Percentiles rank a stretch among this genome's conserved stretches.
Evolutionary conservation across 2,329 filamentous ascomycete genomes (phyloP).

Genomic region (Lasiodiplodia hormozganensis): DNA sequence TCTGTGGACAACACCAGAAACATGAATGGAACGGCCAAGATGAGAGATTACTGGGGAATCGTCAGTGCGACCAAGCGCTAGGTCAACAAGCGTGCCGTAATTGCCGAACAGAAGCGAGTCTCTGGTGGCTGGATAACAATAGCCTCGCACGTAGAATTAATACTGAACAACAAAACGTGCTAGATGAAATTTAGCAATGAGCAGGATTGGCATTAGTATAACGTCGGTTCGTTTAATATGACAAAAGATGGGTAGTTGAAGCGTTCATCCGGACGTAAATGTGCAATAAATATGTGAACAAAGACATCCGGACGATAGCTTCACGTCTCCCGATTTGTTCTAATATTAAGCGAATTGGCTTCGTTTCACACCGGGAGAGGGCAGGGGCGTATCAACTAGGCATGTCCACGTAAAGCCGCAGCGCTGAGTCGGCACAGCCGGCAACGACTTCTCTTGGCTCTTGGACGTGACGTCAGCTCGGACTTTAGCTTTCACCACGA

Average conservation of each 20-base stretch:
- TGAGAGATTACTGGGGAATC: background rate
- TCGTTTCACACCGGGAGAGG: background rate
- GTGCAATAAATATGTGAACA: too few species aligned
- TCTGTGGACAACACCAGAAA: background rate
- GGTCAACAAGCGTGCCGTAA: background rate
- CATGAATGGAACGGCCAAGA: background rate
- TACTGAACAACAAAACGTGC: background rate
- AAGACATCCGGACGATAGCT: too few species aligned
- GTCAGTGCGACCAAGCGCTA: background rate
- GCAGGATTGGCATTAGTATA: too few species aligned
- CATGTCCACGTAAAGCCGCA: conserved; percentile 8
- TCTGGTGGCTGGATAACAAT: background rate
- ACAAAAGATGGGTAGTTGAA: too few species aligned
- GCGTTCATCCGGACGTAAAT: too few species aligned
- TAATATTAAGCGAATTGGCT: too few species aligned
- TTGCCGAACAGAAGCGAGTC: conserved; percentile 1
- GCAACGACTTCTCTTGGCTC: conserved; percentile 2
- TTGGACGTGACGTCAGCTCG: background rate
- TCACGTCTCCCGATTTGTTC: too few species aligned
- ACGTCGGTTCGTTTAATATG: too few species aligned
- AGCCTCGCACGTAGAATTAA: background rate
- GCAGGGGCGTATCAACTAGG: background rate
- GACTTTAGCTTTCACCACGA: background rate
- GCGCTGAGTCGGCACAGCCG: conserved; percentile 5
- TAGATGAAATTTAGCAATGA: too few species aligned